Evolutionary conservation across 2,329 filamentous ascomycete species (phyloP), one percentile per base, ranked within the genome.

Genomic region (Neoarthrinium moseri): DNA sequence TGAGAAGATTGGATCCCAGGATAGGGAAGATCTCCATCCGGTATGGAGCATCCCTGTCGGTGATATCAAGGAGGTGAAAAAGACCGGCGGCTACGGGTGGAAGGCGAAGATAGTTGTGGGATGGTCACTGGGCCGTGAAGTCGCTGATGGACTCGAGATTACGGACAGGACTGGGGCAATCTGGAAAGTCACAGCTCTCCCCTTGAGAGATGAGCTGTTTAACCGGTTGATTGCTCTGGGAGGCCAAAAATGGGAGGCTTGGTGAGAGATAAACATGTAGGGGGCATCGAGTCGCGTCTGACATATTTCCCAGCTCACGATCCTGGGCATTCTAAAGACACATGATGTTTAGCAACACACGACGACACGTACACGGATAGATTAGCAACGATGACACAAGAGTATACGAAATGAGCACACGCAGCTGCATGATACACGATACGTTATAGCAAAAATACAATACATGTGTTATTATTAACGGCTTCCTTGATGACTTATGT

Each of bases 61-160:
- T 0, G 86, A 92, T 13, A 85, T 95, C 36, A 70, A 64, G 41
- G 87, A 91, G 63, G 60, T 95, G 43, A 86, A 83, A 63, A 95
- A 95, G 67, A 71, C 91, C 2, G 89, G 89, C 4, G 89, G 89
- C 0, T 73, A 91, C 27, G 88, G 89, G 0, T 95, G 89, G 89
- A 95, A 94, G 67, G 83, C 83, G 2, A 92, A 90, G 70, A 68
- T 94, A 40, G 77, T 94, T 2, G 86, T 94, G 1, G 88, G 89
- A 0, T 90, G 89, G 87, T 84, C 86, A 1, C 76, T 89, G 57
- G 79, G 82, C 1, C 75, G 83, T 38, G 83, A 91, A 62, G 81
- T 94, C 23, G 81, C 85, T 0, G 89, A 94, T 68, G 88, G 87
- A 0, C 55, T 95, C 53, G 74, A 88, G 52, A 80, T 92, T 52